Evolutionary conservation across 176 grass and related monocot genomes (phyloP).

Genomic region (bread wheat (Triticum aestivum)): IWGSC_CS_RefSeq_v2.1 NC_057798.1:752061763-752062262

Average conservation of each 20-base stretch:
- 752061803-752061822: background rate
- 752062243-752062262: too few species aligned
- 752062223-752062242: too few species aligned
- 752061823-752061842: background rate
- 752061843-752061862: background rate
- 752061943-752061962: background rate
- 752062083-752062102: background rate
- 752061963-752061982: background rate
- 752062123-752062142: background rate
- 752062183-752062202: too few species aligned
- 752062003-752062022: constrained; percentile 10
- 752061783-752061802: background rate
- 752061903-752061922: background rate
- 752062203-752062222: too few species aligned
- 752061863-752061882: background rate
- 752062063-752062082: background rate
- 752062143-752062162: background rate
- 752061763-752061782: constrained; percentile 34
- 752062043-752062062: background rate
- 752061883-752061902: background rate
- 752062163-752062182: background rate
- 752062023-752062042: background rate
- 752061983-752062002: background rate
- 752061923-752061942: constrained; percentile 16
- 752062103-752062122: background rate